Percentiles rank a stretch among this genome's conserved stretches.
Evolutionary conservation across 2,329 filamentous ascomycete species (phyloP).

Genomic region (Alternaria burnsii): DNA sequence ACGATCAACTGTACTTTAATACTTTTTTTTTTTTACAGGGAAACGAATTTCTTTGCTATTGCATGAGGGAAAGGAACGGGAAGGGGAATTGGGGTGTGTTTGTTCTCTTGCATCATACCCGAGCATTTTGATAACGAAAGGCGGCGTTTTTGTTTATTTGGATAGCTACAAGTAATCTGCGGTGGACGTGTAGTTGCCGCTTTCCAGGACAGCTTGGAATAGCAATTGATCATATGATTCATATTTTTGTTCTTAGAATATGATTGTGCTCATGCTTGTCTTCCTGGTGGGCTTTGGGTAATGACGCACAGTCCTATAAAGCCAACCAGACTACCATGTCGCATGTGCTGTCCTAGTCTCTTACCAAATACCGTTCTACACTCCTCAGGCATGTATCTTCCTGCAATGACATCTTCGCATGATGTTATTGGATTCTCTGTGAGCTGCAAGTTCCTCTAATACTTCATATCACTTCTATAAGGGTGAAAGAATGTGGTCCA

Average conservation of each 20-base stretch:
- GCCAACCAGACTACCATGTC: not conserved
- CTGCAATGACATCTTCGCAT: not conserved
- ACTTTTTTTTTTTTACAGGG: not conserved
- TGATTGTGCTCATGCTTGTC: not conserved
- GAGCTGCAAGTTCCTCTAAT: not conserved
- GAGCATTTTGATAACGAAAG: slow-evolving; percentile 2
- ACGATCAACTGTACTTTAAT: not conserved
- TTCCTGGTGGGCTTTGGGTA: not conserved
- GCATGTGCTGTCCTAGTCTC: not conserved
- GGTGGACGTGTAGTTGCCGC: not conserved
- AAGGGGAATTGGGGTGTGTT: not conserved
- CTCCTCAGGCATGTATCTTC: not conserved
- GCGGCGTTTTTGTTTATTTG: not conserved
- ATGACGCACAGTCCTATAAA: not conserved
- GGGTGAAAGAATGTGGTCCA: not conserved
- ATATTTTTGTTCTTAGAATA: not conserved
- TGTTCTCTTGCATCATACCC: slow-evolving; percentile 8
- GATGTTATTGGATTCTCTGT: not conserved
- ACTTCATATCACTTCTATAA: not conserved
- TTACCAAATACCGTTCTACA: not conserved
- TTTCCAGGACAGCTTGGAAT: not conserved
- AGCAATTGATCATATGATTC: not conserved
- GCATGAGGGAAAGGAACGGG: not conserved
- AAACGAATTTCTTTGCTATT: slow-evolving; percentile 2
- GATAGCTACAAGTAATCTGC: not conserved